Evolutionary conservation across 2,329 filamentous ascomycete species (phyloP), one percentile per base, ranked within the genome.

Genomic region (Arthroderma sp.): DNA sequence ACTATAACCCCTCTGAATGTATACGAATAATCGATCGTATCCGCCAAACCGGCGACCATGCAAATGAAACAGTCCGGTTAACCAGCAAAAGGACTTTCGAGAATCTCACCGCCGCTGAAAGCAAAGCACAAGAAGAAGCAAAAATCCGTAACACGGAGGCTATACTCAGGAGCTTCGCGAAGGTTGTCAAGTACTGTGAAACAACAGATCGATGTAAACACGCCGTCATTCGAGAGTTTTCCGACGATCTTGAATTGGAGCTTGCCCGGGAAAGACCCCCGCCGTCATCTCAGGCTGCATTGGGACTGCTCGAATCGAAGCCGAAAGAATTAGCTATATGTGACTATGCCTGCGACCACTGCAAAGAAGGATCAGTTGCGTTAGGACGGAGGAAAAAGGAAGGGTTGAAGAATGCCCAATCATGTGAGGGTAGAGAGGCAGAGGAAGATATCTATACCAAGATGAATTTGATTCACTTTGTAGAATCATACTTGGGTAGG

Each of bases 1-100:
- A 96, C 71, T 97, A 96, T 72, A 90, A 85, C 59, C 82, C 87
- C 11, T 88, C 94, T 70, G 91, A 96, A 66, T 78, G 88, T 25
- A 87, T 95, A 66, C 81, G 89, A 1, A 82, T 87, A 8, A 81
- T 79, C 8, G 72, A 71, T 25, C 76, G 80, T 57, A 73, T 84
- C 63, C 65, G 68, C 15, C 67, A 72, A 9, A 78, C 78, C 60
- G 68, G 63, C 58, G 73, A 67, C 58, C 71, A 66, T 33, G 70
- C 71, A 25, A 41, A 44, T 35, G 54, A 55, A 33, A 43, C 39
- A n/a, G 39, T 55, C 23, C 37, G 39, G 17, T 23, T 41, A 25
- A 44, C 17, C 5, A 41, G 39, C 5, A 55, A 55, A 53, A 61
- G 73, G 70, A 82, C 39, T 71, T 75, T 60, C 76, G 77, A 61